Evolutionary conservation across 1,284 basidiomycete genomes (phyloP), one percentile per base, ranked within the genome.

Genomic region (Inonotus obliquus): DNA sequence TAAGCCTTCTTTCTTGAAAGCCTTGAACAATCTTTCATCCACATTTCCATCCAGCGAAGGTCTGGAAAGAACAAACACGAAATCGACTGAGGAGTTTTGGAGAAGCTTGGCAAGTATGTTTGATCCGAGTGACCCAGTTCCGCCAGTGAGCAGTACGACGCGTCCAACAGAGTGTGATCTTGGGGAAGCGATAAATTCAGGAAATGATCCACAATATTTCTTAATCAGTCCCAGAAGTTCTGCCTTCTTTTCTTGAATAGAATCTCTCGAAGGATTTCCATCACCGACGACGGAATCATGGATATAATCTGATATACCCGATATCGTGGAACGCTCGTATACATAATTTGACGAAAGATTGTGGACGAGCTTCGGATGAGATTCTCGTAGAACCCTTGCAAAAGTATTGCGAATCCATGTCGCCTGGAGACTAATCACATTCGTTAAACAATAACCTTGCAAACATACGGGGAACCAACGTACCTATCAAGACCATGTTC

Each of bases 401-500:
- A 81, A 66, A 4, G 73, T 71, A 57, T 76, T 76, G 7, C 76
- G 73, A 29, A 81, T 78, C 68, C 74, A 75, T 0, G 75, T 77
- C 2, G 76, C 79, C 65, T 76, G 76, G 25, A 79, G 62, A 65
- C 80, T 80, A 29, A 45, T 25, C 6, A 10, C 47, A 23, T 38
- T 3, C 14, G 25, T 41, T 11, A 19, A 19, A 4, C 25, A 4
- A 7, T 13, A 25, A 35, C 38, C 14, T 38, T 13, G 5, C 38
- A 52, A 13, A 47, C 23, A 3, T 59, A 2, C 9, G 23, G 10
- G 44, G 21, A 21, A 23, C 29, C 14, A 17, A 37, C 66, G n/a
- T 53, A 78, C 78, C 77, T 79, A 63, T 80, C 78, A 59, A 75
- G 75, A 5, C 78, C 77, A 29, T 70, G 66, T 21, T 73, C 69